phyloP scores from a whole-genome alignment of 2,329 filamentous ascomycete genomes.

The Aspergillus sp. region DNA sequence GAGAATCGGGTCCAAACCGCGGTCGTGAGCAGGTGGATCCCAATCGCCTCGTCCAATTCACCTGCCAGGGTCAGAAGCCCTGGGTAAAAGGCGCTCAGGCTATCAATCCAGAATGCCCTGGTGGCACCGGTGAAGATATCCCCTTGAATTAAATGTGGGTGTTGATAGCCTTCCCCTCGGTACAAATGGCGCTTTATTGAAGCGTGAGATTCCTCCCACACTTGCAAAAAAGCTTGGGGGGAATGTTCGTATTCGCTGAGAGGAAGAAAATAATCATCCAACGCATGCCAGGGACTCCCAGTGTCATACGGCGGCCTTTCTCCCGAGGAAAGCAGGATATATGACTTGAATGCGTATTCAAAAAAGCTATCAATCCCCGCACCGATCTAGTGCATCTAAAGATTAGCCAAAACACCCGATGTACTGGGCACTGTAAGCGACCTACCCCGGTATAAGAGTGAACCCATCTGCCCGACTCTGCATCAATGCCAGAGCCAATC shows the following conservation, averaged over 20 bases:
- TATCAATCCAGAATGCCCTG: conserved; percentile 92
- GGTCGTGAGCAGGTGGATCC: conserved; percentile 85
- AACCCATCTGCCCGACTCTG: conserved; percentile 86
- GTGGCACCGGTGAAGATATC: conserved; percentile 85
- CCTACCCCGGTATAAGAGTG: conserved; percentile 73
- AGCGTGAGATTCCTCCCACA: conserved; percentile 81
- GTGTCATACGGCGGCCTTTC: conserved; percentile 34
- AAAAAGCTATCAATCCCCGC: conserved; percentile 98
- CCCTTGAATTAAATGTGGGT: conserved; percentile 90
- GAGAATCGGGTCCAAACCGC: conserved; percentile 93
- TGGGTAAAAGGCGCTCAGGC: conserved; percentile 90
- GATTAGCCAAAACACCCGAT: conserved; percentile 3
- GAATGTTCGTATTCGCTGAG: conserved; percentile 66
- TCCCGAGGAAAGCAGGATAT: conserved; percentile 82
- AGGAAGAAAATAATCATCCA: conserved; percentile 64
- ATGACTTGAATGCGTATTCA: conserved; percentile 93
- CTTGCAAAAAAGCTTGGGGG: conserved; percentile 72
- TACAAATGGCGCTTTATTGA: conserved; percentile 92
- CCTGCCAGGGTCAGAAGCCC: conserved; percentile 82
- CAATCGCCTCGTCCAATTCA: conserved; percentile 84
- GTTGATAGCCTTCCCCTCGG: conserved; percentile 68
- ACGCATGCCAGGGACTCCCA: conserved; percentile 46
- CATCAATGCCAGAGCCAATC: conserved; percentile 88
- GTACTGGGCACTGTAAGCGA: conserved; percentile 1
- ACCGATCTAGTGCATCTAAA: conserved; percentile 61